These are phyloP conservation scores for Exophiala alcalophila DNA, from an alignment of 2,329 filamentous ascomycete species.

Conservation along the genomic window DNA sequence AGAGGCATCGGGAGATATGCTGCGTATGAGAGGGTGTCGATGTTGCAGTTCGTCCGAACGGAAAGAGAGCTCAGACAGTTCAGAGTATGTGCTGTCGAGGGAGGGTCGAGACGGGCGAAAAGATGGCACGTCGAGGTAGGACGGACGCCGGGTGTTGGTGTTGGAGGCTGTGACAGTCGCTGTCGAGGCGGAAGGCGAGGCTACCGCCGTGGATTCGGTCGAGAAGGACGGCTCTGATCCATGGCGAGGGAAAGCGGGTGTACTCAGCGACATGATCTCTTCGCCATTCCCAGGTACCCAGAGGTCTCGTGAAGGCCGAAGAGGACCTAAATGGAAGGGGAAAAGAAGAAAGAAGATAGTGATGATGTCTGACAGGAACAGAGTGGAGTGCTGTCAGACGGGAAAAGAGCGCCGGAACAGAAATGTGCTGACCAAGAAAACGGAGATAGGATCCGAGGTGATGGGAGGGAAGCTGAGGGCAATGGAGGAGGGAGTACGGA, in stretches of 20 bases:
- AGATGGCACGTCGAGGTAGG: conserved; percentile 21
- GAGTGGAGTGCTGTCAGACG: too few species aligned
- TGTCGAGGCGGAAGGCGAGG: conserved; percentile 15
- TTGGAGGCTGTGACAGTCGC: not conserved
- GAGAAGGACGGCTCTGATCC: conserved; percentile 5
- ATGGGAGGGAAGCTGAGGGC: too few species aligned
- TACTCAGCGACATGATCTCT: conserved; percentile 18
- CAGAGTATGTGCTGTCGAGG: conserved; percentile 28
- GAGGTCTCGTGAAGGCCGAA: not conserved
- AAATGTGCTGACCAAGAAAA: too few species aligned
- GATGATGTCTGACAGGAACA: too few species aligned
- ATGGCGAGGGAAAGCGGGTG: not conserved
- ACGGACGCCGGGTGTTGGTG: not conserved
- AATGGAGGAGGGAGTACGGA: too few species aligned
- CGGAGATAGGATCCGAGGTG: too few species aligned
- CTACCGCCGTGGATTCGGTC: conserved; percentile 4
- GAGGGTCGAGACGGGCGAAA: conserved; percentile 18
- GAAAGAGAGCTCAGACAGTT: conserved; percentile 31
- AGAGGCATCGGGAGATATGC: conserved; percentile 17
- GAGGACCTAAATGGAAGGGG: not conserved
- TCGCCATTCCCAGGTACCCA: conserved; percentile 12
- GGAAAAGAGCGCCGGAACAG: too few species aligned
- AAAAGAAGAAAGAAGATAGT: conserved; percentile 1
- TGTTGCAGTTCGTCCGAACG: conserved; percentile 24
- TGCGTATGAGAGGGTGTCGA: conserved; percentile 20